Evolutionary conservation across 192 early-diverging fungal genomes (phyloP).

Genomic region (Coemansia sp.): DNA sequence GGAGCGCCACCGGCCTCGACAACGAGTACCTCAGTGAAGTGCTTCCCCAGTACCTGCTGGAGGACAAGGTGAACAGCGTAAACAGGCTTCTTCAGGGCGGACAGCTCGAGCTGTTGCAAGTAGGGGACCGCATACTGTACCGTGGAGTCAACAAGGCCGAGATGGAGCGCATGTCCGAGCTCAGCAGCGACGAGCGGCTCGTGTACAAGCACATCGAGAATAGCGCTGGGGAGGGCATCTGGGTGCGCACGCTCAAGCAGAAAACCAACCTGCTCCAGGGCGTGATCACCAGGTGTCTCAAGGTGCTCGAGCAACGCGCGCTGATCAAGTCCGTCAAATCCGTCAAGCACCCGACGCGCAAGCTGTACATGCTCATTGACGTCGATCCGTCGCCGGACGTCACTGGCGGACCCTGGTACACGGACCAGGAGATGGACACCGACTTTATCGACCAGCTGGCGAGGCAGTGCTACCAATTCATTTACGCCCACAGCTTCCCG

Average conservation of each 20-base stretch:
- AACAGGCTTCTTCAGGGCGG: conserved; percentile 36
- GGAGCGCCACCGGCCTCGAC: conserved; percentile 18
- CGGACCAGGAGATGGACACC: conserved; percentile 86
- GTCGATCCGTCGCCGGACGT: conserved; percentile 80
- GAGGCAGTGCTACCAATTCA: conserved; percentile 69
- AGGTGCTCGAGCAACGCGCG: conserved; percentile 74
- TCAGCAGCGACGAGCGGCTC: conserved; percentile 71
- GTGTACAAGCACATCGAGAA: conserved; percentile 82
- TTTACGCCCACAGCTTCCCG: conserved; percentile 57
- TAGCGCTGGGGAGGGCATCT: conserved; percentile 76
- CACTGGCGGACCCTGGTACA: conserved; percentile 92
- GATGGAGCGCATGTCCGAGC: conserved; percentile 47
- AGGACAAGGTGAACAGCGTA: conserved; percentile 35
- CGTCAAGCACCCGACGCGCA: conserved; percentile 86
- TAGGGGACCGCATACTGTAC: conserved; percentile 24
- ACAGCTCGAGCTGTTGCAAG: conserved; percentile 42
- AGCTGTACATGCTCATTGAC: conserved; percentile 87
- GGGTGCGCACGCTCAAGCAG: conserved; percentile 78
- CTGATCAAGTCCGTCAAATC: conserved; percentile 86
- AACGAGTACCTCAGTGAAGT: conserved; percentile 16
- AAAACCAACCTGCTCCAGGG: conserved; percentile 75
- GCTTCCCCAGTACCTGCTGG: conserved; percentile 14
- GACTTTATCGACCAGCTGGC: conserved; percentile 85
- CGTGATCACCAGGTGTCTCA: conserved; percentile 74
- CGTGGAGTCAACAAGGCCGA: conserved; percentile 25